Percentiles rank a stretch among this genome's conserved stretches.
These are phyloP conservation scores for Sordariomycetes sp. DNA, from an alignment of 2,329 filamentous ascomycete species.

Conservation along the genomic window DNA sequence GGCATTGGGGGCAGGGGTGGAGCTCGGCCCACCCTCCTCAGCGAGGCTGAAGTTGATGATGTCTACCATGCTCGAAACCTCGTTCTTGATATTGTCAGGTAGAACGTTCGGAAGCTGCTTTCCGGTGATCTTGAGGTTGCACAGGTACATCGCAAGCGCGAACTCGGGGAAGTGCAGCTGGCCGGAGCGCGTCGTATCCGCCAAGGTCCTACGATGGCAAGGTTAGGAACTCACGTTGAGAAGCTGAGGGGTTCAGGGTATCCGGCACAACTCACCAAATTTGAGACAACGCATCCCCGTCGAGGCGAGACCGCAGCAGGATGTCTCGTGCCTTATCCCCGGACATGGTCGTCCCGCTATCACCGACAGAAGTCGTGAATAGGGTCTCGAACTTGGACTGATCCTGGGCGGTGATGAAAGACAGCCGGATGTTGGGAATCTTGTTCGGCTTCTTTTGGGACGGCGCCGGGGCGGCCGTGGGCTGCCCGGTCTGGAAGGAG, in stretches of 20 bases:
- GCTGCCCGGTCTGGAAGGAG: slow-evolving; percentile 46
- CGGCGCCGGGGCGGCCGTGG: slow-evolving; percentile 32
- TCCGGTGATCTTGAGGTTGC: slow-evolving; percentile 83
- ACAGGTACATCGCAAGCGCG: slow-evolving; percentile 95
- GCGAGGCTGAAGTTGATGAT: slow-evolving; percentile 93
- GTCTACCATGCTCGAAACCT: slow-evolving; percentile 98
- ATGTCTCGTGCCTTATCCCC: slow-evolving; percentile 89
- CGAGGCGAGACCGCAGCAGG: slow-evolving; percentile 75
- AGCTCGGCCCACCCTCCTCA: slow-evolving; percentile 54
- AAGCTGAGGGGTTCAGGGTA: slow-evolving; percentile 11
- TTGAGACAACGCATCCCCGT: slow-evolving; percentile 78
- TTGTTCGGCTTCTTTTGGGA: slow-evolving; percentile 50
- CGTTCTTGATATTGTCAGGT: slow-evolving; percentile 83
- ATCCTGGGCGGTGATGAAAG: slow-evolving; percentile 90
- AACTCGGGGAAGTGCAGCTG: slow-evolving; percentile 97
- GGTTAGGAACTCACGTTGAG: slow-evolving; percentile 5
- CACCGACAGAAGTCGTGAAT: slow-evolving; percentile 89
- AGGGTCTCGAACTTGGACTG: slow-evolving; percentile 96
- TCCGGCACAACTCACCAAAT: slow-evolving; percentile 57
- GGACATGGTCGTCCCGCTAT: slow-evolving; percentile 74
- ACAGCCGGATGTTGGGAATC: slow-evolving; percentile 88
- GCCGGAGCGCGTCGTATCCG: slow-evolving; percentile 91
- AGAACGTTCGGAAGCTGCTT: slow-evolving; percentile 66
- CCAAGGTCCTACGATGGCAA: slow-evolving; percentile 57
- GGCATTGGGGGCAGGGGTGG: slow-evolving; percentile 45